Evolutionary conservation across 2,329 filamentous ascomycete genomes (phyloP).

Genomic region (Rugonectria rugulosa): DNA sequence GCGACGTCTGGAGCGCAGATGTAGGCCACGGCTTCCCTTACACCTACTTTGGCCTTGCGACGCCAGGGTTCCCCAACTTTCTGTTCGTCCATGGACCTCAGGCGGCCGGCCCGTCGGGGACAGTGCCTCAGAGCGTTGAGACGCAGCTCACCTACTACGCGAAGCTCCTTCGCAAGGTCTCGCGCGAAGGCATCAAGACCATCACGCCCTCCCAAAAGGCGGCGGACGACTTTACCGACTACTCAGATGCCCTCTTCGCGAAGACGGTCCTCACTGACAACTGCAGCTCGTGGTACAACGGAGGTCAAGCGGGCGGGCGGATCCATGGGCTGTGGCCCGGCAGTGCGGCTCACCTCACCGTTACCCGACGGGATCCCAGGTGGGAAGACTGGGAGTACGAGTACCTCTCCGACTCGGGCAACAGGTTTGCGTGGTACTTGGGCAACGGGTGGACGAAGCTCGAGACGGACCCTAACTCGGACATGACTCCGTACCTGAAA

Average conservation of each 20-base stretch:
- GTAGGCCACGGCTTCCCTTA: conserved; percentile 69
- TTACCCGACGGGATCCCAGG: conserved; percentile 61
- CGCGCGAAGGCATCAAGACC: conserved; percentile 70
- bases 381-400: conserved; percentile 65
- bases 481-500: conserved; percentile 70
- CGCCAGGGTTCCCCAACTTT: conserved; percentile 73
- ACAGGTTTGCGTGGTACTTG: conserved; percentile 68
- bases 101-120: conserved; percentile 67
- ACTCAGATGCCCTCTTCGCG: conserved; percentile 63
- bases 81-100: conserved; percentile 70
- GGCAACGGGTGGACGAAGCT: conserved; percentile 72
- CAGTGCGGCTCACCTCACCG: conserved; percentile 68
- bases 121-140: conserved; percentile 72
- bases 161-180: conserved; percentile 72
- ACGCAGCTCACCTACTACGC: conserved; percentile 71
- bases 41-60: conserved; percentile 70
- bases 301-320: conserved; percentile 65
- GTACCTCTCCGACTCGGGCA: conserved; percentile 52
- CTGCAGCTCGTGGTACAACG: conserved; percentile 78
- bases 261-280: conserved; percentile 65
- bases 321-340: conserved; percentile 77
- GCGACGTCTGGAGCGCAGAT: conserved; percentile 62
- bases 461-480: conserved; percentile 62
- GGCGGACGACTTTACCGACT: conserved; percentile 69
- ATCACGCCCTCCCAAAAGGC: conserved; percentile 65